These are phyloP conservation scores for Fistulifera solaris DNA, from an alignment of 108 stramenopile genomes.

Conservation along the genomic window DNA sequence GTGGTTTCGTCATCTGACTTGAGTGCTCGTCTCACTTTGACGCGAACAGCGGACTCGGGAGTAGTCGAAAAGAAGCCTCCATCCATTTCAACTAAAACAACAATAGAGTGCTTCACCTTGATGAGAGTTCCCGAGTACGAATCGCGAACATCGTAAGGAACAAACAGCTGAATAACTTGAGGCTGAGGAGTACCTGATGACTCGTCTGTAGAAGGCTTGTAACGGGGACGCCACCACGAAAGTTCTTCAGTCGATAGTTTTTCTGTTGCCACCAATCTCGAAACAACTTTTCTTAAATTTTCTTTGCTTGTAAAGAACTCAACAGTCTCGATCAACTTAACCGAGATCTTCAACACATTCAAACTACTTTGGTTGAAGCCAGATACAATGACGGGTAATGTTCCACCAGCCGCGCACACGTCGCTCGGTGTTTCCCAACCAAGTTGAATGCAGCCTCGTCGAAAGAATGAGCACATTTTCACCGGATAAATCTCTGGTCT, in stretches of 20 bases:
- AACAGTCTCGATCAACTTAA: conserved; percentile 8
- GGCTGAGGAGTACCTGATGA: neutral
- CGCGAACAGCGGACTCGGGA: conserved; percentile 10
- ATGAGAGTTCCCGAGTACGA: conserved; percentile 10
- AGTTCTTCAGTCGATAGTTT: too few species aligned
- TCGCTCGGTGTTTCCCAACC: neutral
- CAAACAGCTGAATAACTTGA: neutral
- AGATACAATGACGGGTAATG: conserved; percentile 3
- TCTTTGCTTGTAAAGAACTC: neutral
- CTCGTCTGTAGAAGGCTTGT: neutral
- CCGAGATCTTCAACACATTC: conserved; percentile 5
- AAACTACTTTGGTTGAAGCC: conserved; percentile 10
- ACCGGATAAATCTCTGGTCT: conserved; percentile 3
- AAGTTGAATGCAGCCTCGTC: conserved; percentile 1
- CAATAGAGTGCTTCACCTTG: conserved; percentile 11
- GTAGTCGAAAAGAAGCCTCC: conserved; percentile 8
- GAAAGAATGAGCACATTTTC: conserved; percentile 6
- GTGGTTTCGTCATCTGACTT: too few species aligned
- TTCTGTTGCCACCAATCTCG: too few species aligned
- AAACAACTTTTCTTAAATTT: too few species aligned
- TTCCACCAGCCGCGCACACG: neutral
- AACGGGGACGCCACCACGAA: too few species aligned
- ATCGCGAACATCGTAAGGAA: conserved; percentile 11
- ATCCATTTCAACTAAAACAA: conserved; percentile 4
- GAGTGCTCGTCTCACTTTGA: conserved; percentile 2